Base-by-base conservation (phyloP, 148 eudicot genomes). In the Persicaria tinctoria region DNA sequence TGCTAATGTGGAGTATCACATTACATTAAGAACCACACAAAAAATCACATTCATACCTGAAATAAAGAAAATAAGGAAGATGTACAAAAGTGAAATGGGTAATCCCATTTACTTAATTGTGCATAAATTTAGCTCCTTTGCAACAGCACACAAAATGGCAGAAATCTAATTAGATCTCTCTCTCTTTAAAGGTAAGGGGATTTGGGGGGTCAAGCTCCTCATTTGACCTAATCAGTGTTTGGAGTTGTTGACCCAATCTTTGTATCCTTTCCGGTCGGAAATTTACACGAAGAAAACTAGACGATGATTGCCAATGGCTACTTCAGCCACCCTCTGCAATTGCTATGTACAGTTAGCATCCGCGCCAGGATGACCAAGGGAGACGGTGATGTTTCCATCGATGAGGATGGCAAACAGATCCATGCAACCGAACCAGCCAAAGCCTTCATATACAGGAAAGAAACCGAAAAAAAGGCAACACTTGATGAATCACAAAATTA, bases 271-370 rank as follows among this genome's bases (percentile, higher is more conserved):
- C 70, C 44, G 47, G 70, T 66, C 9, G 12, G 17, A 44, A 38
- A 66, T 44, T 66, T 66, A 66, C 47, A 66, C 6, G 44, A 41
- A 14, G 46, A 5, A 44, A 66, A 75, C 68, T 60, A 23, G 68
- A 8, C 27, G 10, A 60, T 2, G 68, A 60, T 27, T 60, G 68
- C 12, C 68, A 60, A 20, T 23, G 68, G 68, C 70, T 12, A 66
- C 70, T 2, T 3, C 70, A 66, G 47, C n/a, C 70, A 38, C 70
- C 70, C 70, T 66, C 70, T 66, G 70, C 47, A 66, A 66, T 66
- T 41, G 70, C 48, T 66, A 66, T 66, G 47, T 66, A 66, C 70
- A 66, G 16, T 66, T 66, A 66, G 8, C 70, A 66, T 66, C 70
- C 70, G 44, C 32, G 17, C 18, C 48, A 66, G 48, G 70, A 66